phyloP scores from a whole-genome alignment of 1,284 basidiomycete species.

The Ustilago trichophora region DNA sequence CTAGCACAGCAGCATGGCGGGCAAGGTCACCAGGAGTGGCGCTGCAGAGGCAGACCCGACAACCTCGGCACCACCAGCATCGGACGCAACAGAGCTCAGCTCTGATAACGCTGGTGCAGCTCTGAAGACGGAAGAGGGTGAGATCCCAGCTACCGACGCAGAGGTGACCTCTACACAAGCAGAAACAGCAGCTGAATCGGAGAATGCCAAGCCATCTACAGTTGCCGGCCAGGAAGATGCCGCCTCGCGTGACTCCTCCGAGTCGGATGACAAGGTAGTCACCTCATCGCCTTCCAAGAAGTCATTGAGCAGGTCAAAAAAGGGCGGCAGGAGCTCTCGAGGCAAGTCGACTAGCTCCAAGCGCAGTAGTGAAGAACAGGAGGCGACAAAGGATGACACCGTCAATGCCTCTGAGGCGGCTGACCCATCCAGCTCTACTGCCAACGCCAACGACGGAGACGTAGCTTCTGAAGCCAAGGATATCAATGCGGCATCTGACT shows the following conservation, averaged over 20 bases:
- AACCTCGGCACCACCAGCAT: constrained; percentile 3
- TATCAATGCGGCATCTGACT: neutral
- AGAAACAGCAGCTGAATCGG: neutral
- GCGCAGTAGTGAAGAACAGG: constrained; percentile 34
- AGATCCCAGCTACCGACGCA: neutral
- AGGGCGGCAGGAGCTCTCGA: constrained; percentile 25
- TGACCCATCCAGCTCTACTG: constrained; percentile 5
- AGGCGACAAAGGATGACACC: constrained; percentile 6
- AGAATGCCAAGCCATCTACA: constrained; percentile 6
- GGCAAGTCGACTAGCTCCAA: constrained; percentile 31
- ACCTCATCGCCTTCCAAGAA: constrained; percentile 28
- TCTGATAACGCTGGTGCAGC: neutral
- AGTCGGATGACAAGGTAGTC: constrained; percentile 28
- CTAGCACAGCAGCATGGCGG: constrained; percentile 15
- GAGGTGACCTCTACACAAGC: constrained; percentile 1
- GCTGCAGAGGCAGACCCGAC: constrained; percentile 8
- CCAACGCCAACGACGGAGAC: neutral
- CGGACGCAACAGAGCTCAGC: constrained; percentile 1
- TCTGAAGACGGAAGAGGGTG: constrained; percentile 6
- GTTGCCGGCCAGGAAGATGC: constrained; percentile 17
- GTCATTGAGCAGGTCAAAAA: constrained; percentile 24
- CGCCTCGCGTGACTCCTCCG: constrained; percentile 29
- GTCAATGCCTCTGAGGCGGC: constrained; percentile 1
- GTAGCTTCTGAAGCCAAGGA: neutral
- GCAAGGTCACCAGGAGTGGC: constrained; percentile 14